phyloP scores from a whole-genome alignment of 192 early-diverging fungal species.

The Backusella tuberculispora region DNA sequence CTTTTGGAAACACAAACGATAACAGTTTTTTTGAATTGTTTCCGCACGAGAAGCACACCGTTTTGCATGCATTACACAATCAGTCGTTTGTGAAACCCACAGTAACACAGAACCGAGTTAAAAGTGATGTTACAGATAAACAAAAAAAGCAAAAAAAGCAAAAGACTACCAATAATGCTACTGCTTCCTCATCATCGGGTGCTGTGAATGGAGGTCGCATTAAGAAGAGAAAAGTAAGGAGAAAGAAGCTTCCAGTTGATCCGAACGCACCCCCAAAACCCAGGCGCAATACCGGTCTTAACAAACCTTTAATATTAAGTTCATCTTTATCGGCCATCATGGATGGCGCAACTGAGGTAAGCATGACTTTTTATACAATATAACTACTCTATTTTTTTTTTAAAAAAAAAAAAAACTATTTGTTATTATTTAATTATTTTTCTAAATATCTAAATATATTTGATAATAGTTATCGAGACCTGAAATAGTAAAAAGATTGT shows the following conservation, averaged over 20 bases:
- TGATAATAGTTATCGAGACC: constrained; percentile 55
- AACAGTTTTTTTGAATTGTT: constrained; percentile 9
- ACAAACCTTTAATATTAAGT: constrained; percentile 53
- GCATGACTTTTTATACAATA: not conserved
- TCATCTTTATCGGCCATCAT: constrained; percentile 45
- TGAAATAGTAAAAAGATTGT: constrained; percentile 63
- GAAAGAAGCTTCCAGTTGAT: constrained; percentile 26
- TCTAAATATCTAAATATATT: not conserved
- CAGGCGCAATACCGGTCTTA: constrained; percentile 49
- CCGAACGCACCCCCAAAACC: constrained; percentile 45
- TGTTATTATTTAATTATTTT: not conserved
- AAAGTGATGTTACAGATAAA: not conserved
- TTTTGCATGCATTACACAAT: not conserved
- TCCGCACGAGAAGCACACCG: constrained; percentile 6
- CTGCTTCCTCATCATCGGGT: not conserved
- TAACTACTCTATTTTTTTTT: not conserved
- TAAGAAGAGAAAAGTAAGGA: constrained; percentile 19
- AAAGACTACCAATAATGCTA: not conserved
- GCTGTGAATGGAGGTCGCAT: not conserved
- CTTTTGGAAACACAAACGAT: constrained; percentile 1
- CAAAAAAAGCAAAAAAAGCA: not conserved
- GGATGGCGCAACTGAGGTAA: constrained; percentile 49
- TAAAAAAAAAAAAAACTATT: not conserved
- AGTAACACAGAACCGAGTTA: not conserved
- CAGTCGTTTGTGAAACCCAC: not conserved